These are phyloP conservation scores for Aureobasidium leucospermi DNA, from an alignment of 2,329 filamentous ascomycete genomes.

Conservation along the genomic window DNA sequence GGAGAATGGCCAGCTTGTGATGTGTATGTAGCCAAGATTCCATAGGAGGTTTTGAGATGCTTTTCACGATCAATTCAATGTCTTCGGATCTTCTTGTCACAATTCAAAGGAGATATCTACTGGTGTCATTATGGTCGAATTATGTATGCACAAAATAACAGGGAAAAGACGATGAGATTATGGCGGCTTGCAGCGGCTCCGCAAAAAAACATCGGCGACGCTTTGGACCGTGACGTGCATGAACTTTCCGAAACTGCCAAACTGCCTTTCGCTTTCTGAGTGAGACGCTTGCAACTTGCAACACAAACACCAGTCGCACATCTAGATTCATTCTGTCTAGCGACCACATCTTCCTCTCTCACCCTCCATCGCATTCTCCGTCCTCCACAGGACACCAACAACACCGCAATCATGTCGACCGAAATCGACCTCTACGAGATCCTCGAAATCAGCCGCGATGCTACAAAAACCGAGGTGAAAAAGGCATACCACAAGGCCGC, in stretches of 20 bases:
- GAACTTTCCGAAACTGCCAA: neutral
- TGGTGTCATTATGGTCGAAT: too few relatives aligned
- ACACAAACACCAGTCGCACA: neutral
- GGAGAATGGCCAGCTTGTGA: too few relatives aligned
- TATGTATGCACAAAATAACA: neutral
- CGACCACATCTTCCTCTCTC: too few relatives aligned
- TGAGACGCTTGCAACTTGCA: neutral
- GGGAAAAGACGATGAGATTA: neutral
- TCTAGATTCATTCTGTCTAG: too few relatives aligned
- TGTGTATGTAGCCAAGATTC: too few relatives aligned
- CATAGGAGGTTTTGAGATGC: too few relatives aligned
- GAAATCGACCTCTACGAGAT: conserved; percentile 61
- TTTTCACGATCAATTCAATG: too few relatives aligned
- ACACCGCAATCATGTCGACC: conserved; percentile 26
- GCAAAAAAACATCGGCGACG: conserved; percentile 5
- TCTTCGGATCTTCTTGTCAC: too few relatives aligned
- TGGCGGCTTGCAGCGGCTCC: neutral
- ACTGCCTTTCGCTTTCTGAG: neutral
- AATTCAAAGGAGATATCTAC: too few relatives aligned
- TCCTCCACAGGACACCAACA: neutral
- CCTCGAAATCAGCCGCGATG: conserved; percentile 64
- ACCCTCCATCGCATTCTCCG: too few relatives aligned
- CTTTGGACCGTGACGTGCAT: conserved; percentile 1
- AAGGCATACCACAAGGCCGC: conserved; percentile 85
- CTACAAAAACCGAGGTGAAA: conserved; percentile 76